These are phyloP conservation scores for Neolentinus lepideus DNA, from an alignment of 1,284 basidiomycete species.

Conservation along the genomic window DNA sequence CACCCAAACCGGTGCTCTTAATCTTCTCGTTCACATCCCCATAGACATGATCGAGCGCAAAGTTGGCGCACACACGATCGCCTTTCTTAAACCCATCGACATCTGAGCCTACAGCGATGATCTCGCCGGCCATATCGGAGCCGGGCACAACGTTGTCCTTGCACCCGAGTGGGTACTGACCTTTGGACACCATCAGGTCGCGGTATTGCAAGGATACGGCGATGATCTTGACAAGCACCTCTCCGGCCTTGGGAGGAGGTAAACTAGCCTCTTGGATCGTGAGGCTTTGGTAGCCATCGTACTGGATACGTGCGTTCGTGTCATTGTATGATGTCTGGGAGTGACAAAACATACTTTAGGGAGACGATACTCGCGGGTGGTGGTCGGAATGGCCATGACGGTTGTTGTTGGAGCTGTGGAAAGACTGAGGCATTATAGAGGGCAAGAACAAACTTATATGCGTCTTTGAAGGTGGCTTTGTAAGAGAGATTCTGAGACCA, in stretches of 20 bases:
- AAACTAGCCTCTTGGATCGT: slow-evolving; percentile 24
- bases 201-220: slow-evolving; percentile 26
- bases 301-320: slow-evolving; percentile 12
- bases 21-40: slow-evolving; percentile 13
- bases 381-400: slow-evolving; percentile 20
- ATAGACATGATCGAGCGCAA: slow-evolving; percentile 16
- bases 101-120: slow-evolving; percentile 25
- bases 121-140: slow-evolving; percentile 34
- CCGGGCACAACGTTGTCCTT: slow-evolving; percentile 20
- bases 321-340: too few species aligned
- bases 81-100: slow-evolving; percentile 28
- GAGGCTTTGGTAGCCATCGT: slow-evolving; percentile 24
- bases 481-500: not conserved
- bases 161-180: slow-evolving; percentile 9
- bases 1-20: slow-evolving; percentile 5
- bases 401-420: not conserved
- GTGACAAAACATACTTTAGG: slow-evolving; percentile 12
- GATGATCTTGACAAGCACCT: slow-evolving; percentile 22
- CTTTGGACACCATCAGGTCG: slow-evolving; percentile 12
- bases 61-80: slow-evolving; percentile 29
- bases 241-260: slow-evolving; percentile 11
- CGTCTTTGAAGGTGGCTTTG: not conserved
- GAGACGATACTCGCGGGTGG: slow-evolving; percentile 25
- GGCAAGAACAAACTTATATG: not conserved
- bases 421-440: not conserved